These are phyloP conservation scores for Apiotrichum gamsii DNA, from an alignment of 1,284 basidiomycete species.

Conservation along the genomic window DNA sequence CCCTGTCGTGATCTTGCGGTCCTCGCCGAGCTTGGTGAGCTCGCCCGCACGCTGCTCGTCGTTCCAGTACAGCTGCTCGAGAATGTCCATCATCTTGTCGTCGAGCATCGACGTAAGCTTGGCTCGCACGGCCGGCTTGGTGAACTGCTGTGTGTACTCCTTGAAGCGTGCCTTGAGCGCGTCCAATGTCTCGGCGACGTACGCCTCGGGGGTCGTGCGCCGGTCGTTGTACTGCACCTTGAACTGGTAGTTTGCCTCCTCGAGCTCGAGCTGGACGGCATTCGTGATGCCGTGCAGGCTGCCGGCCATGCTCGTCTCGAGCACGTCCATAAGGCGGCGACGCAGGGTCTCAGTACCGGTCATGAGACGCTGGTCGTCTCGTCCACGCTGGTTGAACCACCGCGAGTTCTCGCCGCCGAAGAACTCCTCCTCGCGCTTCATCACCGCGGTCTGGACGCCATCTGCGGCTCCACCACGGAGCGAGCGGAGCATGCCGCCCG, in stretches of 20 bases:
- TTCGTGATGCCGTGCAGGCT: conserved; percentile 93
- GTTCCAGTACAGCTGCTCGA: conserved; percentile 95
- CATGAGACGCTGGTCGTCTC: conserved; percentile 55
- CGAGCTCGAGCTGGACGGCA: conserved; percentile 91
- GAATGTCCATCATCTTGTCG: conserved; percentile 91
- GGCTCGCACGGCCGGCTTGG: conserved; percentile 77
- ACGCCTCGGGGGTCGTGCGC: conserved; percentile 87
- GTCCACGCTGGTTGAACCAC: conserved; percentile 54
- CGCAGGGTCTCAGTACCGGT: conserved; percentile 86
- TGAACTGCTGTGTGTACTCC: conserved; percentile 75
- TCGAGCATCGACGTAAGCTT: conserved; percentile 89
- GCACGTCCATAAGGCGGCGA: conserved; percentile 84
- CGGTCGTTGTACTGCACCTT: conserved; percentile 99
- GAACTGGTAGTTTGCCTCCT: conserved; percentile 96
- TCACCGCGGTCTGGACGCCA: conserved; percentile 53
- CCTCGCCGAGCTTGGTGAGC: conserved; percentile 64
- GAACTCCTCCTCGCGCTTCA: conserved; percentile 70
- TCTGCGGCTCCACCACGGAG: conserved; percentile 24
- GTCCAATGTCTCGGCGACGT: conserved; percentile 96
- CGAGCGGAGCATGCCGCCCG: conserved; percentile 42
- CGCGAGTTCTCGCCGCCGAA: conserved; percentile 60
- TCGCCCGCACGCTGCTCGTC: conserved; percentile 72
- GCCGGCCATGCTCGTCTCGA: conserved; percentile 94
- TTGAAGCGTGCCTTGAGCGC: conserved; percentile 85
- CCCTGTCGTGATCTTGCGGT: conserved; percentile 54